These are phyloP conservation scores for Colletotrichum tamarilloi DNA, from an alignment of 2,329 filamentous ascomycete genomes.

Conservation along the genomic window DNA sequence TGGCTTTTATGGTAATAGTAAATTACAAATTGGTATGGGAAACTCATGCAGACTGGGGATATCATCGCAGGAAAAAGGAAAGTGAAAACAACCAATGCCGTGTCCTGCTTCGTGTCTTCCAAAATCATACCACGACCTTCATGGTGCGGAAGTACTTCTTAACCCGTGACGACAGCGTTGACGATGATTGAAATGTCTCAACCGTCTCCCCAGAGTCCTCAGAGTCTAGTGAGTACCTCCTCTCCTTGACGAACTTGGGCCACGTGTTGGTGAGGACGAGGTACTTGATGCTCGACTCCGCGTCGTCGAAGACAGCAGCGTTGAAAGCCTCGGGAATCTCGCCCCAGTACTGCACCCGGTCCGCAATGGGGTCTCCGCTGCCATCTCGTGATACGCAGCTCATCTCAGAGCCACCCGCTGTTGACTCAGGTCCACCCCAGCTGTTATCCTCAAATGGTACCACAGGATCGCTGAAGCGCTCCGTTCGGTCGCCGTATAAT, in stretches of 20 bases:
- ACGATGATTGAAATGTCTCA: slow-evolving; percentile 22
- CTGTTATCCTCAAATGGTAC: slow-evolving; percentile 53
- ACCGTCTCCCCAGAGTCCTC: slow-evolving; percentile 25
- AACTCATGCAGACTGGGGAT: not conserved
- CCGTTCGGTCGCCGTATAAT: slow-evolving; percentile 51
- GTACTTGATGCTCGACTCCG: slow-evolving; percentile 66
- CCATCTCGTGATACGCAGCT: not conserved
- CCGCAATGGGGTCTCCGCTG: not conserved
- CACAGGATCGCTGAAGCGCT: slow-evolving; percentile 51
- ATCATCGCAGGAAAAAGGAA: not conserved
- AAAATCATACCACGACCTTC: not conserved
- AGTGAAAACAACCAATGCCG: not conserved
- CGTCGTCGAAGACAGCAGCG: slow-evolving; percentile 62
- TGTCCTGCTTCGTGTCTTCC: not conserved
- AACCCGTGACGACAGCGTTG: slow-evolving; percentile 13
- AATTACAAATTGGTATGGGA: slow-evolving; percentile 5
- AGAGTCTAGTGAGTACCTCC: slow-evolving; percentile 32
- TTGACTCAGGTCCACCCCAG: not conserved
- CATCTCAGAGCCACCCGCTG: slow-evolving; percentile 5
- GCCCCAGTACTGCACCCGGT: slow-evolving; percentile 27
- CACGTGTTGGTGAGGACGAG: slow-evolving; percentile 50
- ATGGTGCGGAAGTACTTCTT: slow-evolving; percentile 25
- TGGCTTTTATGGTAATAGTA: not conserved
- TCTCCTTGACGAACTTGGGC: slow-evolving; percentile 43
- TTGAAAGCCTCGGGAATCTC: slow-evolving; percentile 56